Percentiles rank a stretch among this genome's conserved stretches.
These are phyloP conservation scores for Oldenlandia corymbosa DNA, from an alignment of 257 asterid genomes.

Conservation along the genomic window DNA sequence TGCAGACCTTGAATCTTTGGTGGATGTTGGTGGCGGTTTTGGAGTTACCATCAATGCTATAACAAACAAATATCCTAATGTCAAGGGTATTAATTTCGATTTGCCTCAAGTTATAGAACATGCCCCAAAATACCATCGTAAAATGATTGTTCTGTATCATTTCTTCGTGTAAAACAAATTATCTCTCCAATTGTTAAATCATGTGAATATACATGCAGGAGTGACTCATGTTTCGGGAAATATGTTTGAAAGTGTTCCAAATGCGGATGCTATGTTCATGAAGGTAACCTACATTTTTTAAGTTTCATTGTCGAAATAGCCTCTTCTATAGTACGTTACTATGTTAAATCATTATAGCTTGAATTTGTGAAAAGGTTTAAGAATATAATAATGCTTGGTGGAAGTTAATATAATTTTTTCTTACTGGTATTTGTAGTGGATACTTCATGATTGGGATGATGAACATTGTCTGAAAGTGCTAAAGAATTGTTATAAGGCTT, in stretches of 20 bases:
- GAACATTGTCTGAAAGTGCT: constrained; percentile 31
- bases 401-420: no score
- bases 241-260: constrained; percentile 44
- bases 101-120: constrained; percentile 31
- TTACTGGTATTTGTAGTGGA: constrained; percentile 39
- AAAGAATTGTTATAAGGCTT: constrained; percentile 30
- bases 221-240: constrained; percentile 45
- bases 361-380: no score
- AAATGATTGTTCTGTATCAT: no score
- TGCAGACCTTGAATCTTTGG: constrained; percentile 22
- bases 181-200: background rate
- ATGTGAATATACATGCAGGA: constrained; percentile 23
- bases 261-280: constrained; percentile 41
- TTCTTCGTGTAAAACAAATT: background rate
- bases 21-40: constrained; percentile 46
- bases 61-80: constrained; percentile 27
- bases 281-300: constrained; percentile 17
- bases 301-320: background rate
- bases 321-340: no score
- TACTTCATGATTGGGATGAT: constrained; percentile 45
- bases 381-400: background rate
- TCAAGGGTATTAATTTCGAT: constrained; percentile 38
- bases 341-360: no score
- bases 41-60: constrained; percentile 31
- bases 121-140: constrained; percentile 37